Conservation (phyloP, 768 basidiomycete species). For the Zangia roseola region DNA sequence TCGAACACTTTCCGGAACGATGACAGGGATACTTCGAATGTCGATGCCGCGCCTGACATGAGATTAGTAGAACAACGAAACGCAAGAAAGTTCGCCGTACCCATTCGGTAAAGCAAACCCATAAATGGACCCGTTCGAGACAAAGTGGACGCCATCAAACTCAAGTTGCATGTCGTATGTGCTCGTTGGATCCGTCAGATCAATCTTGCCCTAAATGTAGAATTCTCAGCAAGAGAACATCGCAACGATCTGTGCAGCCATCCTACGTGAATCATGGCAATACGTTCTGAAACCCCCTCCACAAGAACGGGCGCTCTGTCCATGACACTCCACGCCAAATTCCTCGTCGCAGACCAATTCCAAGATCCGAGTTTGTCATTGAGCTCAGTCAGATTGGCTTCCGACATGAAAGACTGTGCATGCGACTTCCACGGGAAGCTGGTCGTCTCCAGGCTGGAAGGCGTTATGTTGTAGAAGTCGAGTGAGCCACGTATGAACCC, state of each 20-base stretch:
- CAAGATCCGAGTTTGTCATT: constrained; percentile 51
- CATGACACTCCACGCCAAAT: constrained; percentile 62
- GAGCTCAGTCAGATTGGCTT: constrained; percentile 50
- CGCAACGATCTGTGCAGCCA: constrained; percentile 4
- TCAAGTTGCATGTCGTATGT: constrained; percentile 64
- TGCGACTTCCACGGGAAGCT: constrained; percentile 47
- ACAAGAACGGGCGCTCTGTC: constrained; percentile 50
- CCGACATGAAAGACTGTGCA: constrained; percentile 50
- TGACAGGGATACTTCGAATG: constrained; percentile 60
- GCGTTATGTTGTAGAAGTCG: constrained; percentile 63
- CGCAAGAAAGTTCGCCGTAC: constrained; percentile 37
- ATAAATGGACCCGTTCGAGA: constrained; percentile 72
- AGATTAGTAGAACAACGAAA: neutral
- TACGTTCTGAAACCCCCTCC: constrained; percentile 40
- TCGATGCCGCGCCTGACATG: constrained; percentile 53
- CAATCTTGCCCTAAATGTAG: constrained; percentile 60
- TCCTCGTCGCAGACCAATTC: constrained; percentile 69
- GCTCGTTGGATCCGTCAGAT: constrained; percentile 53
- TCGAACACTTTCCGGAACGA: constrained; percentile 54
- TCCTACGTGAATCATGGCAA: constrained; percentile 68
- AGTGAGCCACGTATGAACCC: constrained; percentile 72
- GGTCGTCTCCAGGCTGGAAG: constrained; percentile 37
- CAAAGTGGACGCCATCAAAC: constrained; percentile 76
- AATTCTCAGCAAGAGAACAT: constrained; percentile 1
- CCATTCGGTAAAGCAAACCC: constrained; percentile 65